phyloP scores from a whole-genome alignment of 2,329 filamentous ascomycete genomes.

The Neofusicoccum umdonicola region DNA sequence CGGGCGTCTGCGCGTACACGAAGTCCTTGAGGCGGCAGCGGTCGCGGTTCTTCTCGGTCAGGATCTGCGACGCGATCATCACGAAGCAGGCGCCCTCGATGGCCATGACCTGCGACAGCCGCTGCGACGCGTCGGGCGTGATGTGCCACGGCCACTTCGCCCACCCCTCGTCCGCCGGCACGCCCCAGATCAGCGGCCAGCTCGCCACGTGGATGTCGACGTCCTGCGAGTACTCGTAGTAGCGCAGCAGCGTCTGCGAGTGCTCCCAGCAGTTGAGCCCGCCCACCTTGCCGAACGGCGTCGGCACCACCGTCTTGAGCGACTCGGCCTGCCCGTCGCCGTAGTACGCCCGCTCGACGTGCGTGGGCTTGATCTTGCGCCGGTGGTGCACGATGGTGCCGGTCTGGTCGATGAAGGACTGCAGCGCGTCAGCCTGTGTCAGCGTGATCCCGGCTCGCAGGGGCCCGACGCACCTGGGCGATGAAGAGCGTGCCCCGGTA shows the following conservation, averaged over 20 bases:
- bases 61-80: constrained; percentile 51
- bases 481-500: constrained; percentile 41
- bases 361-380: constrained; percentile 44
- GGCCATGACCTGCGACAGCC: constrained; percentile 56
- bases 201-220: constrained; percentile 43
- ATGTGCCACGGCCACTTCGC: constrained; percentile 51
- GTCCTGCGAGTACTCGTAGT: constrained; percentile 37
- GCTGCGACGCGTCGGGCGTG: constrained; percentile 50
- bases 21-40: constrained; percentile 39
- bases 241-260: constrained; percentile 43
- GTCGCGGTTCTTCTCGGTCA: constrained; percentile 45
- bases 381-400: constrained; percentile 38
- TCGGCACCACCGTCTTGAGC: constrained; percentile 34
- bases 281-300: constrained; percentile 32
- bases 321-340: constrained; percentile 38
- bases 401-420: constrained; percentile 29
- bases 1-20: constrained; percentile 40
- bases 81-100: constrained; percentile 58
- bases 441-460: no score
- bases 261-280: constrained; percentile 43
- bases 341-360: constrained; percentile 45
- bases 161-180: constrained; percentile 35
- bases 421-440: background rate
- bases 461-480: constrained; percentile 26
- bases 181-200: constrained; percentile 39